Evolutionary conservation across 202 grass and related monocot genomes (phyloP).

Genomic region (Bolboschoenoplectus hybrid): DNA sequence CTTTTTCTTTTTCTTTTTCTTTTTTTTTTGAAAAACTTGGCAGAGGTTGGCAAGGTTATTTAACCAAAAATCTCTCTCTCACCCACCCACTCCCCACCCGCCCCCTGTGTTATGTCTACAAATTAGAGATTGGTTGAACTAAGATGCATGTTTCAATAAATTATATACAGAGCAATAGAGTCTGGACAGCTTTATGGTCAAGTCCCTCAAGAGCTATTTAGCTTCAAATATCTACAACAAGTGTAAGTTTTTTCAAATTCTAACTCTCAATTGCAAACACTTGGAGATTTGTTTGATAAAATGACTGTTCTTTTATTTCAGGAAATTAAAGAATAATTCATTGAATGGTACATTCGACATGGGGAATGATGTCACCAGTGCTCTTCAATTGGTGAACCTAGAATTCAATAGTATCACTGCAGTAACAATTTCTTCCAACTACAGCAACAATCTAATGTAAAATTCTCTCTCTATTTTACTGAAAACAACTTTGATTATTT

Average conservation of each 20-base stretch:
- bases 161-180: slow-evolving; percentile 55
- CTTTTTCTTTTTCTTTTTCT: background rate
- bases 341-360: slow-evolving; percentile 76
- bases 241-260: slow-evolving; percentile 56
- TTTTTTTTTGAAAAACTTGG: too few relatives aligned
- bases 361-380: slow-evolving; percentile 39
- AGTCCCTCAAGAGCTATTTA: slow-evolving; percentile 66
- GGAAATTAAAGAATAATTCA: slow-evolving; percentile 65
- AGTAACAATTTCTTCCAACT: slow-evolving; percentile 45
- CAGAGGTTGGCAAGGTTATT: too few relatives aligned
- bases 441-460: slow-evolving; percentile 44
- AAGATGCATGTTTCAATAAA: slow-evolving; percentile 20
- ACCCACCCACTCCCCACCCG: too few relatives aligned
- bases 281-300: background rate
- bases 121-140: slow-evolving; percentile 11
- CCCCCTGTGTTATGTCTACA: background rate
- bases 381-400: slow-evolving; percentile 46
- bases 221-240: slow-evolving; percentile 41
- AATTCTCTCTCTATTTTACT: slow-evolving; percentile 27
- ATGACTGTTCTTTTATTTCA: slow-evolving; percentile 38
- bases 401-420: slow-evolving; percentile 54
- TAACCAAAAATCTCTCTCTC: background rate
- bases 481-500: slow-evolving; percentile 28
- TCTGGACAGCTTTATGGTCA: slow-evolving; percentile 63
- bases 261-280: background rate